Evolutionary conservation across 192 early-diverging fungal species (phyloP), one percentile per base, ranked within the genome.

Genomic region (Borealophlyctis nickersoniae): DNA sequence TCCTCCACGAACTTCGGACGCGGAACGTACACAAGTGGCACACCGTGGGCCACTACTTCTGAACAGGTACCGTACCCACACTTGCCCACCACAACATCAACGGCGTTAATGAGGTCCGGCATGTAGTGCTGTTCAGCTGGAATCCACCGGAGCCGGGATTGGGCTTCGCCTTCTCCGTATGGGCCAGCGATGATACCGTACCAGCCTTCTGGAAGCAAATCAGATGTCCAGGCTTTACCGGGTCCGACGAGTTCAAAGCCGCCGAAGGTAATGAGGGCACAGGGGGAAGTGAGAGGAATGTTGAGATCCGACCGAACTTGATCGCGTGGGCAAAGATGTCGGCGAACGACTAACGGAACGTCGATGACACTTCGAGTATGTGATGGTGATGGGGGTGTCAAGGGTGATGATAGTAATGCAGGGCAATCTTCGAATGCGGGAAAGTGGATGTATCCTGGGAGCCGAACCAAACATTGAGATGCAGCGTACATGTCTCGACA

Each of bases 51-150:
- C 11, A 80, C 70, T 0, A 76, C 73, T 58, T 83, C 81, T n/a
- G 78, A 67, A 56, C 81, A 83, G 7, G 73, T 80, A 3, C 77
- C 77, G 49, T 83, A 83, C 11, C 81, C 81, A 32, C 75, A 81
- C 61, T 83, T 83, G 11, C 77, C 77, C 14, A 78, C 63, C 1
- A 81, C 78, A 2, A 73, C 73, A 52, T 83, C 81, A 11, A 54
- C 65, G 27, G 74, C 77, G 36, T 73, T 60, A 39, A 83, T 49
- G n/a, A 80, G 45, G 63, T 83, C 78, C 14, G 81, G 81, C 53
- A 81, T 66, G 50, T 67, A 78, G 11, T 50, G 49, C 9, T 19
- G 67, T 26, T 59, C 35, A 1, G 58, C 45, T 24, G 50, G 55
- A 29, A 77, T 63, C 14, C 57, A 29, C 48, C 62, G 45, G 32